Conservation (phyloP, 441 rosid genomes). For the Kokia cookei region DNA sequence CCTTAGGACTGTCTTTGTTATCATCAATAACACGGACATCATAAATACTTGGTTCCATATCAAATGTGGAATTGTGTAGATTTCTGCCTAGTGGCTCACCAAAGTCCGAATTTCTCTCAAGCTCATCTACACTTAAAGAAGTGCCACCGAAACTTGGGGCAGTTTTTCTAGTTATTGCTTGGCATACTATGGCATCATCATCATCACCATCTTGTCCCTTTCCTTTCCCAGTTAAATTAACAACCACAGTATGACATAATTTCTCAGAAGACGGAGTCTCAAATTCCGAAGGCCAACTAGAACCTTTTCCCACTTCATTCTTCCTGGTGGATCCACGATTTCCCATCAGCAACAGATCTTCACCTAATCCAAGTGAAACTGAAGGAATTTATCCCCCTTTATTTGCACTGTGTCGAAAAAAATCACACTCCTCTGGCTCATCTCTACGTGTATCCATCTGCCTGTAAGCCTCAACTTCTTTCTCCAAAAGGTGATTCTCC, state of each 20-base stretch:
- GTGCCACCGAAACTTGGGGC: not conserved
- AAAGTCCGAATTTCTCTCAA: constrained; percentile 18
- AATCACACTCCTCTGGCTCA: not conserved
- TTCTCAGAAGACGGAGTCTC: constrained; percentile 5
- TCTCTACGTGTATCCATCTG: constrained; percentile 17
- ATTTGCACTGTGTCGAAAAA: not conserved
- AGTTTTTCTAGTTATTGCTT: constrained; percentile 1
- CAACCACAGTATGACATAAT: not conserved
- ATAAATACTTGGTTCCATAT: constrained; percentile 36
- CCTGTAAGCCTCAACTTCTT: constrained; percentile 46
- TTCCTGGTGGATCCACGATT: constrained; percentile 1
- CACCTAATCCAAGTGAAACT: constrained; percentile 17
- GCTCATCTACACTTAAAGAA: constrained; percentile 16
- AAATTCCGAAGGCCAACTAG: not conserved
- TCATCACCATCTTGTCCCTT: constrained; percentile 5
- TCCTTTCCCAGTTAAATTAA: not conserved
- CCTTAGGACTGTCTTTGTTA: constrained; percentile 12
- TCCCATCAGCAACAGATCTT: constrained; percentile 5
- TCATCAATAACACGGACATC: constrained; percentile 62
- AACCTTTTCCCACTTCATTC: constrained; percentile 4
- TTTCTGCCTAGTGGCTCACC: constrained; percentile 13
- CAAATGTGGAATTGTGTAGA: constrained; percentile 16
- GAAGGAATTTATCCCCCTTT: constrained; percentile 6
- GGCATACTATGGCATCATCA: constrained; percentile 3
- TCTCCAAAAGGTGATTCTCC: constrained; percentile 56